Evolutionary conservation across 352 stramenopile species (phyloP).

Genomic region (Phytophthora podocarpi): DNA sequence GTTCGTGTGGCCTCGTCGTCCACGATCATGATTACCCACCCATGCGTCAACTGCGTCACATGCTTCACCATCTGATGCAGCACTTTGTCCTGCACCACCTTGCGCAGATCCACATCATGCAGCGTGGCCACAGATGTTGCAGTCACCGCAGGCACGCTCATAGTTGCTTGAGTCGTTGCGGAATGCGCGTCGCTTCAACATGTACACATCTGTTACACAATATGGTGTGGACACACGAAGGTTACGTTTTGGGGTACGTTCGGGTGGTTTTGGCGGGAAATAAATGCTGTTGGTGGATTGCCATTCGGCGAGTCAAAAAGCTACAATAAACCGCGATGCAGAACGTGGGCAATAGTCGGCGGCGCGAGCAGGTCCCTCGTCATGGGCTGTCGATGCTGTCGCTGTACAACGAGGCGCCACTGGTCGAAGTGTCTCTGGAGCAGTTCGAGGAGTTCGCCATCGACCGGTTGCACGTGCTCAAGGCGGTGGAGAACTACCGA

Average conservation of each 20-base stretch:
- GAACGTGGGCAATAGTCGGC: constrained; percentile 79
- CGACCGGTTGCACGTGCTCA: constrained; percentile 93
- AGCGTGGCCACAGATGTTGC: constrained; percentile 15
- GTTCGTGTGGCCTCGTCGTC: constrained; percentile 93
- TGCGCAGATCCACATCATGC: constrained; percentile 72
- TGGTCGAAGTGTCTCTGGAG: constrained; percentile 96
- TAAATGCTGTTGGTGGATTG: constrained; percentile 21
- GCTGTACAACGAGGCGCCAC: constrained; percentile 94
- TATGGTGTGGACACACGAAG: not conserved
- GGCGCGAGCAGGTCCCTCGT: constrained; percentile 54
- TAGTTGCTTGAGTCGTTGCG: not conserved
- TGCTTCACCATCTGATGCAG: constrained; percentile 86
- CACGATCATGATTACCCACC: constrained; percentile 95
- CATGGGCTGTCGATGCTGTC: constrained; percentile 76
- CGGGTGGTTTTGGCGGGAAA: constrained; percentile 39
- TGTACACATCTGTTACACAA: no score
- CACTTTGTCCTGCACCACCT: constrained; percentile 83
- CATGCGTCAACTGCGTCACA: constrained; percentile 72
- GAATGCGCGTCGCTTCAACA: constrained; percentile 17
- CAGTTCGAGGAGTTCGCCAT: constrained; percentile 99
- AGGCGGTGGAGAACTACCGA: constrained; percentile 88
- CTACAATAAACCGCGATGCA: constrained; percentile 51
- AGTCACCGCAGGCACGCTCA: not conserved
- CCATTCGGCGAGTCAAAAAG: not conserved
- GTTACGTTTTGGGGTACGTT: constrained; percentile 13